Evolutionary conservation across 2,329 filamentous ascomycete genomes (phyloP).

Genomic region (Aspergillus hiratsukae): DNA sequence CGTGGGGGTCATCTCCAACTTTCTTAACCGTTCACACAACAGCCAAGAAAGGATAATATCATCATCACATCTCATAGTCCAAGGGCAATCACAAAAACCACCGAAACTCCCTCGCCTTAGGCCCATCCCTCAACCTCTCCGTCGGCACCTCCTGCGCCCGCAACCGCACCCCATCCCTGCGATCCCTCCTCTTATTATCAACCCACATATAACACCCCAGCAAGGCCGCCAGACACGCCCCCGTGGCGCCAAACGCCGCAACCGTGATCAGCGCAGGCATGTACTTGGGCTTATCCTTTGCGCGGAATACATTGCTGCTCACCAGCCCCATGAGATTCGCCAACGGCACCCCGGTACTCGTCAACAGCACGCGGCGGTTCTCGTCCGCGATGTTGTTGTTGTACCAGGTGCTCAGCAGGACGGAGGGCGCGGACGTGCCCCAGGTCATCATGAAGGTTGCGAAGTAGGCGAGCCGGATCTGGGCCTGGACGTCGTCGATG

Average conservation of each 20-base stretch:
- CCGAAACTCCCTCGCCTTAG: conserved; percentile 50
- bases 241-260: conserved; percentile 49
- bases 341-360: conserved; percentile 66
- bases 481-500: conserved; percentile 57
- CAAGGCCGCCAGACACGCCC: conserved; percentile 51
- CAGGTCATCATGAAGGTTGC: conserved; percentile 80
- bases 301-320: conserved; percentile 62
- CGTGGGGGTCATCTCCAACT: too few relatives aligned
- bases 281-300: conserved; percentile 62
- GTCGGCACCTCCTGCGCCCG: conserved; percentile 56
- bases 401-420: conserved; percentile 65
- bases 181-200: conserved; percentile 61
- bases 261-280: conserved; percentile 61
- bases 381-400: conserved; percentile 81
- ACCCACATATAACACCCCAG: conserved; percentile 61
- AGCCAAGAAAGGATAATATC: too few relatives aligned
- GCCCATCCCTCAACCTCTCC: conserved; percentile 52
- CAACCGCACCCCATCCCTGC: conserved; percentile 51
- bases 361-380: conserved; percentile 64
- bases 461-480: conserved; percentile 67
- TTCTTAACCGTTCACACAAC: too few relatives aligned
- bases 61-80: not conserved
- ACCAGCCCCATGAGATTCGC: conserved; percentile 75
- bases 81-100: conserved; percentile 47
- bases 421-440: conserved; percentile 70